Base-by-base conservation (phyloP, 2,329 filamentous ascomycete species). In the Rasamsonia emersonii region DNA sequence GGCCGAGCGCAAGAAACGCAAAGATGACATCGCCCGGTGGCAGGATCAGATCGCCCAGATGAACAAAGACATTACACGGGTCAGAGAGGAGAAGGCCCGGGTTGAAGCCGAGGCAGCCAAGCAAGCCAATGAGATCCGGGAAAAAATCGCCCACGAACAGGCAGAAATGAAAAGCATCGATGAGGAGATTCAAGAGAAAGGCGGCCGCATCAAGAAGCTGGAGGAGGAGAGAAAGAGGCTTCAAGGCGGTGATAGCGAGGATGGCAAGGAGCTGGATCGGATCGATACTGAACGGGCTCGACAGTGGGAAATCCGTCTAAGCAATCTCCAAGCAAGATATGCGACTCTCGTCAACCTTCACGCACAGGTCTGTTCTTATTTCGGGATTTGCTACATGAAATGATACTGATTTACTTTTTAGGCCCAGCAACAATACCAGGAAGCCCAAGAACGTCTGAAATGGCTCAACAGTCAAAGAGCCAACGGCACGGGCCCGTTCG, bases 121-220 rank as follows among this genome's bases (percentile, higher is more conserved):
- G 28, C 54, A 59, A 24, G 49, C 61, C 16, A 52, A 56, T 18
- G 62, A 66, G 34, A 47, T 65, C 24, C 56, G 59, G 24, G 47
- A 56, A 35, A 65, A 64, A 44, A 63, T 68, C 31, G 52, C 58
- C 11, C 54, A 61, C 30, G 64, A 68, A 39, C 62, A 67, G 36
- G 42, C 47, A 5, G 56, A 62, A 9, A 70, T 77, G 56, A 77
- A 71, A 40, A 47, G 54, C 5, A 58, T 79, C 23, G 76, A 80
- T 35, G 75, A 79, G 24, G 70, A 73, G 32, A 72, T 79, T 28
- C 70, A 71, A 38, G 68, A 76, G 41, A 77, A 72, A 42, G 73
- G 71, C 15, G 64, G 63, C 3, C 68, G 74, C 28, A 71, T 79
- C 53, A 77, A 79, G 56, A 64, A 67, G 21, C 58, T 79, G 5